Percentiles rank a stretch among this genome's conserved stretches.
Evolutionary conservation across 2,329 filamentous ascomycete species (phyloP).

Genomic region (Colletotrichum falcatum): DNA sequence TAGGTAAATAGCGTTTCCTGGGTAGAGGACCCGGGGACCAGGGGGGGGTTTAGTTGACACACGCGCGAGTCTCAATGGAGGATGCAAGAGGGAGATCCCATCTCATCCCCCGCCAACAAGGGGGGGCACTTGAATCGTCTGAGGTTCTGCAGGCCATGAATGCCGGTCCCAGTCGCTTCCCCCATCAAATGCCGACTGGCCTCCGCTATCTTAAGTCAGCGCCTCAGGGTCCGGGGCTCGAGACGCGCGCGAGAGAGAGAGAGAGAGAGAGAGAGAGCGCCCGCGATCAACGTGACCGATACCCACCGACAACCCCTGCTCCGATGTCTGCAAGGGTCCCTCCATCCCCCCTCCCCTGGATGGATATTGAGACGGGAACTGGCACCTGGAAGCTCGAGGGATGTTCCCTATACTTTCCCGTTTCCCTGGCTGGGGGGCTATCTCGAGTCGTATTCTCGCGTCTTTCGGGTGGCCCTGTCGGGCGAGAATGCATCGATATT

Average conservation of each 20-base stretch:
- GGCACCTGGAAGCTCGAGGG: constrained; percentile 9
- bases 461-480: background rate
- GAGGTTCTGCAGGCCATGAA: constrained; percentile 26
- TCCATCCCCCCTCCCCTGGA: constrained; percentile 6
- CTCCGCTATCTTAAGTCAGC: constrained; percentile 16
- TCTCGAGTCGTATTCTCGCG: constrained; percentile 6
- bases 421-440: background rate
- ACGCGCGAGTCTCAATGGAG: background rate
- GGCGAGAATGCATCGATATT: background rate
- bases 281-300: constrained; percentile 5
- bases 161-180: constrained; percentile 9
- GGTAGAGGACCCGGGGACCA: background rate
- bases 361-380: constrained; percentile 7
- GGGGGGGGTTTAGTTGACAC: background rate
- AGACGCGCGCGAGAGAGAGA: background rate
- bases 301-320: background rate
- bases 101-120: background rate
- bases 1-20: background rate
- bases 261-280: background rate
- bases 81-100: background rate
- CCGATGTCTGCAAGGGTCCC: constrained; percentile 11
- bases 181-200: constrained; percentile 15
- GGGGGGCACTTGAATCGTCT: constrained; percentile 30
- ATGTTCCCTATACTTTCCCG: background rate
- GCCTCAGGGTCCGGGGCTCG: constrained; percentile 26